Percentiles rank a stretch among this genome's conserved stretches.
Evolutionary conservation across 176 grass and related monocot genomes (phyloP).

Genomic region (Calamus simplicifolius): DNA sequence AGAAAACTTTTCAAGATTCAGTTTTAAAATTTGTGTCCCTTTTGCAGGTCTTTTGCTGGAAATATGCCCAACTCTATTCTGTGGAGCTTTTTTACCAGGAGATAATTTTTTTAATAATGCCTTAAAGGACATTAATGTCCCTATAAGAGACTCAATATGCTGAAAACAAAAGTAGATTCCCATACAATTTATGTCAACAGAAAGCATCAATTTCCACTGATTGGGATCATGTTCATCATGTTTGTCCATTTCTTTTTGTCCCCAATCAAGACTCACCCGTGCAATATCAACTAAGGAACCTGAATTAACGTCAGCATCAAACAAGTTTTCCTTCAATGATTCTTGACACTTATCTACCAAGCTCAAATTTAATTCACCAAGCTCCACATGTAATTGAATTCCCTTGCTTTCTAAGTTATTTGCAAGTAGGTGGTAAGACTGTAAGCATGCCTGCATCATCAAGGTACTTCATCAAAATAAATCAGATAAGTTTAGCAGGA

Average conservation of each 20-base stretch:
- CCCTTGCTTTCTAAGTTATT: constrained; percentile 58
- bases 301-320: constrained; percentile 18
- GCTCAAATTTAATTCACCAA: constrained; percentile 56
- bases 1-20: constrained; percentile 52
- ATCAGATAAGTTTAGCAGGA: no score
- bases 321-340: constrained; percentile 38
- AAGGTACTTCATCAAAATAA: constrained; percentile 20
- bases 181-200: constrained; percentile 60
- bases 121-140: constrained; percentile 61
- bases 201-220: constrained; percentile 26
- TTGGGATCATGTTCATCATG: constrained; percentile 32
- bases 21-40: constrained; percentile 55
- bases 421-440: constrained; percentile 58
- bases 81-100: constrained; percentile 44
- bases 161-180: constrained; percentile 51
- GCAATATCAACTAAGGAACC: constrained; percentile 52
- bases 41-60: constrained; percentile 38
- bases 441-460: constrained; percentile 64
- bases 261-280: constrained; percentile 49
- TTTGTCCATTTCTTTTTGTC: constrained; percentile 38
- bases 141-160: constrained; percentile 67
- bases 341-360: constrained; percentile 35
- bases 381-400: constrained; percentile 44
- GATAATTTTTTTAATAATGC: constrained; percentile 53
- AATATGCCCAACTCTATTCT: constrained; percentile 31